Percentiles rank a stretch among this genome's conserved stretches.
Evolutionary conservation across 306 rosid genomes (phyloP).

Genomic region (Boehmeria nivea): DNA sequence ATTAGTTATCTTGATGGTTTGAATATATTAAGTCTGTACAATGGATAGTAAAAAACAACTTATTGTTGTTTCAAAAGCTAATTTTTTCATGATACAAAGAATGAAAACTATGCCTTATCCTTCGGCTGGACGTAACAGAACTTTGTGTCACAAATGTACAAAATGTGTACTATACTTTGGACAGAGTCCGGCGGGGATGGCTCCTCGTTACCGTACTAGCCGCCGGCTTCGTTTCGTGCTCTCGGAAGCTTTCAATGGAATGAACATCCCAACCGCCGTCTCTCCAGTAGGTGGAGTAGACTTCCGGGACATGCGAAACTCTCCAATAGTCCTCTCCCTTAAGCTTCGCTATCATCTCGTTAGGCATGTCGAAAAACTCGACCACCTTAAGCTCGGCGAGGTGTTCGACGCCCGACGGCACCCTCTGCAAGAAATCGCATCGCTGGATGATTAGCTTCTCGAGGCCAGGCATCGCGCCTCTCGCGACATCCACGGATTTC

Average conservation of each 20-base stretch:
- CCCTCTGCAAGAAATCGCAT: conserved; percentile 35
- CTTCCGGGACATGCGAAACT: conserved; percentile 51
- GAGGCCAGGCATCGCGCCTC: conserved; percentile 55
- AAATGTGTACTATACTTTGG: conserved; percentile 16
- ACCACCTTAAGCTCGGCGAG: conserved; percentile 43
- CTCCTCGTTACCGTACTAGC: conserved; percentile 8
- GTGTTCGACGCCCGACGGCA: conserved; percentile 55
- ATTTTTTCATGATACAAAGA: too few relatives aligned
- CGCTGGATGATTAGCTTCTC: conserved; percentile 53
- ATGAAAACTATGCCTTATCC: too few relatives aligned
- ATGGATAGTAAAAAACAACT: too few relatives aligned
- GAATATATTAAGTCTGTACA: too few relatives aligned
- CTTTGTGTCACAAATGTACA: too few relatives aligned
- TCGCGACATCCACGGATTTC: conserved; percentile 32
- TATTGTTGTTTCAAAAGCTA: too few relatives aligned
- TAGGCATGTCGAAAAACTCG: conserved; percentile 60
- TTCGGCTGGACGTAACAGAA: too few relatives aligned
- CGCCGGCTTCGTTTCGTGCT: conserved; percentile 3
- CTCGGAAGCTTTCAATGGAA: conserved; percentile 28
- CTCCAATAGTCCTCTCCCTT: conserved; percentile 44
- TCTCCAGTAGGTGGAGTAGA: conserved; percentile 53
- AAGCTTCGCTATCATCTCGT: conserved; percentile 43
- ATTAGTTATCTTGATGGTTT: too few relatives aligned
- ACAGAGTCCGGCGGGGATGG: conserved; percentile 14
- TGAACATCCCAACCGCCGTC: conserved; percentile 65